Percentiles rank a stretch among this genome's conserved stretches.
phyloP scores from a whole-genome alignment of 2,329 filamentous ascomycete genomes.

The Alternaria sp. region DNA sequence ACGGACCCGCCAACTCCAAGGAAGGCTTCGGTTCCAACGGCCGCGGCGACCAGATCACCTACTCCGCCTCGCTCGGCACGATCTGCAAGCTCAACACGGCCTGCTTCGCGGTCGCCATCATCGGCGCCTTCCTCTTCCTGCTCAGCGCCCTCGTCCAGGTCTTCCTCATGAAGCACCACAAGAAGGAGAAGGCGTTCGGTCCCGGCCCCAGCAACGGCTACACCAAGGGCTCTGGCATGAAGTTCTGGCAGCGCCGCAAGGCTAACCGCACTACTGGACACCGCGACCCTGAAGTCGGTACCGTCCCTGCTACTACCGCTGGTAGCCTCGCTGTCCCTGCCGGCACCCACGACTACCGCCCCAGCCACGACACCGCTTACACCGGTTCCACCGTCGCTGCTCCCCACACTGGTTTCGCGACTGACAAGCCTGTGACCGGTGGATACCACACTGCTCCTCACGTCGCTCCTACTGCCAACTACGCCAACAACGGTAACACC shows the following conservation, averaged over 20 bases:
- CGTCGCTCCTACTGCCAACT: slow-evolving; percentile 34
- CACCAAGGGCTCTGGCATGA: slow-evolving; percentile 64
- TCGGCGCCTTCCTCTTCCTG: slow-evolving; percentile 78
- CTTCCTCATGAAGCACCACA: slow-evolving; percentile 71
- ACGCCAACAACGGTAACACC: slow-evolving; percentile 40
- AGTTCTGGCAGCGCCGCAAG: slow-evolving; percentile 53
- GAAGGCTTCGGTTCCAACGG: slow-evolving; percentile 57
- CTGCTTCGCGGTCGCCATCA: slow-evolving; percentile 77
- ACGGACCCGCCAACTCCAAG: slow-evolving; percentile 60
- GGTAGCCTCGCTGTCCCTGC: slow-evolving; percentile 23
- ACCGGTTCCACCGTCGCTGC: slow-evolving; percentile 55
- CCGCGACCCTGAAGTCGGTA: slow-evolving; percentile 54
- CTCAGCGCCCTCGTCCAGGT: slow-evolving; percentile 74
- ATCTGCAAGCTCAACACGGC: slow-evolving; percentile 80
- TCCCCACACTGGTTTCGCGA: slow-evolving; percentile 44
- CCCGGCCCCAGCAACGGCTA: slow-evolving; percentile 72
- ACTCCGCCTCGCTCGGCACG: slow-evolving; percentile 57
- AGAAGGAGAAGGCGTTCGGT: slow-evolving; percentile 75
- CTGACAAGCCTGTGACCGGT: slow-evolving; percentile 44
- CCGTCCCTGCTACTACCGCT: slow-evolving; percentile 24
- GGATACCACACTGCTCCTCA: slow-evolving; percentile 56
- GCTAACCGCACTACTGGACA: slow-evolving; percentile 41
- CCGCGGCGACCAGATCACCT: slow-evolving; percentile 51
- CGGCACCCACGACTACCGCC: slow-evolving; percentile 46
- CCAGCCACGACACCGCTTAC: slow-evolving; percentile 58